Evolutionary conservation across 495 filamentous ascomycete genomes (phyloP), one percentile per base, ranked within the genome.

Genomic region (Neurospora sp.): DNA sequence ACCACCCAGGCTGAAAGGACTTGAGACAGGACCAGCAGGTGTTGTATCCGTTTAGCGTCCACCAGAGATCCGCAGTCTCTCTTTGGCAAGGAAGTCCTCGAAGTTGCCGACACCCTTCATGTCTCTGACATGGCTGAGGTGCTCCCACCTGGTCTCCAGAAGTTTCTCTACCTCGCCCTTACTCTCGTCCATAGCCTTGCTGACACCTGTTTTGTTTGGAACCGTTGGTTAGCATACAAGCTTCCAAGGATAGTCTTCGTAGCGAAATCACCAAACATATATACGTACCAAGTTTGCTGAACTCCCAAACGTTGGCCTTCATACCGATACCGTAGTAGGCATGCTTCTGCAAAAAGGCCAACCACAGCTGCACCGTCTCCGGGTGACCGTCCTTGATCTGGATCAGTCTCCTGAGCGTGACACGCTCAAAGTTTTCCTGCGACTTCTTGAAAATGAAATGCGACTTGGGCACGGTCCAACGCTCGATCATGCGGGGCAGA

Each of bases 231-330:
- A 75, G 70, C 59, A 69, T 31, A 40, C 31, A 10, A 59, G 2
- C 16, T 40, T 27, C 37, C 4, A 22, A 11, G 40, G 53, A 46
- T 0, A 46, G 18, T n/a, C 27, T 12, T 14, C 22, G 69, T 46
- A 18, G 22, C 59, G 14, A 44, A 35, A 6, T 6, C 12, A 70
- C 22, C 18, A 37, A 71, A 69, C 18, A 8, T 20, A 22, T 22
- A 11, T 7, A 83, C 85, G 69, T 82, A 81, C 93, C 91, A 39
- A 97, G 78, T 72, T 87, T 88, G 76, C 91, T 89, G 83, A 91
- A 91, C 78, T 95, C 92, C 91, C 91, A 99, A 68, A 98, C 87
- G 78, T 99, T 98, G 35, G 96, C 95, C 86, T 99, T 99, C 94
- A 99, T 97, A 77, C 96, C 96, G 37, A 98, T 90, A 10, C 96